Evolutionary conservation across 257 asterid species (phyloP).

Genomic region (Henckelia pumila): DNA sequence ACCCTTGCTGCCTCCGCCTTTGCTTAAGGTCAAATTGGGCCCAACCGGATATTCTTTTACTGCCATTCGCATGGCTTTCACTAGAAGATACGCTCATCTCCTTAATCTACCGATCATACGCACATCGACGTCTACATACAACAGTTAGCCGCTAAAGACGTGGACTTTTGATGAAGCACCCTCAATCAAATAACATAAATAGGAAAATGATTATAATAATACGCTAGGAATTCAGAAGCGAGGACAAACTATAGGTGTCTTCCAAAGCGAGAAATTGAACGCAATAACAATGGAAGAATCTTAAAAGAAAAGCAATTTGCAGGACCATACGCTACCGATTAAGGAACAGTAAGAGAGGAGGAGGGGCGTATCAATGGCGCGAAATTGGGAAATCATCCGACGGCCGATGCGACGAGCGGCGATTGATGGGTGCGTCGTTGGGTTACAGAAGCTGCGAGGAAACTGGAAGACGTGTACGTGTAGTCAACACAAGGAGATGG

Average conservation of each 20-base stretch:
- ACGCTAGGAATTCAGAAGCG: background rate
- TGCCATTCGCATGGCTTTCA: constrained; percentile 28
- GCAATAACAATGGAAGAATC: background rate
- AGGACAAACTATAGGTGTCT: background rate
- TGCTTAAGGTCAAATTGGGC: constrained; percentile 72
- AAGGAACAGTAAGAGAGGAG: constrained; percentile 42
- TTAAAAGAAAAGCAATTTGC: background rate
- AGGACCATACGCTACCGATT: constrained; percentile 12
- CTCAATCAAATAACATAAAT: background rate
- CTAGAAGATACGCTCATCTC: constrained; percentile 37
- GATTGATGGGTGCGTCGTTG: constrained; percentile 8
- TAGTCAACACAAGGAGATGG: background rate
- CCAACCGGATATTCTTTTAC: constrained; percentile 68
- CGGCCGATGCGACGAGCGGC: constrained; percentile 31
- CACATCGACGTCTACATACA: background rate
- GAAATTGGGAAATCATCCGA: constrained; percentile 1
- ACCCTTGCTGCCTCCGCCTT: constrained; percentile 38
- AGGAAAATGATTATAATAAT: background rate
- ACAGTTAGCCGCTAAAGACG: constrained; percentile 9
- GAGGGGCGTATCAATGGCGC: constrained; percentile 24
- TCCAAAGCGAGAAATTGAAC: background rate
- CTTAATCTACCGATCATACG: constrained; percentile 17
- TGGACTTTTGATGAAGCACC: background rate
- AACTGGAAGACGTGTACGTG: constrained; percentile 7
- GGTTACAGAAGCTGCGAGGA: background rate